Base-by-base conservation (phyloP, 495 filamentous ascomycete genomes). In the Lepraria neglecta region DNA sequence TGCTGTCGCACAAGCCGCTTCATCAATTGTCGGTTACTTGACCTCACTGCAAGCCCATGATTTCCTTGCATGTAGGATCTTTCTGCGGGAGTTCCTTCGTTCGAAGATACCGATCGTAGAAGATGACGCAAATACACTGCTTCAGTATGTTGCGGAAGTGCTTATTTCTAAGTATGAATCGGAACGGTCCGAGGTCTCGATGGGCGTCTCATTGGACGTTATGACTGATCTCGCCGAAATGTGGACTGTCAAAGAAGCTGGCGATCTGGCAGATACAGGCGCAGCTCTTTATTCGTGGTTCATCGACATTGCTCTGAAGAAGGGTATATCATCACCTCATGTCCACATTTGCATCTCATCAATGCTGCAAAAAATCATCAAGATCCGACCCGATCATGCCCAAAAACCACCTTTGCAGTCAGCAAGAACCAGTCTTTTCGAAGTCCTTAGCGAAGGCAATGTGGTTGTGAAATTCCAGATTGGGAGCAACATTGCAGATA, bases 221-320 rank as follows among this genome's bases (percentile, higher is more conserved):
- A 79, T 97, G 77, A 77, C 77, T 54, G 78, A 81, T 61, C 80
- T 92, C 62, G 80, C 77, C 31, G 67, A 75, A 28, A 73, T 85
- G 59, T 96, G 90, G 89, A 79, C 76, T 24, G 74, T 77, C 45
- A 74, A 73, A 2, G 74, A 73, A 15, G 71, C 74, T 28, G 77
- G 78, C 38, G 76, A 82, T n/a, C 71, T 95, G 19, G 77, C 76
- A 17, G 78, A 82, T 1, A 76, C 79, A 58, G 89, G 83, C 30
- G 78, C 82, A 51, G 85, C 90, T 48, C 70, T 97, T n/a, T 97
- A 96, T 72, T 71, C 78, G 24, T 92, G 88, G 80, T 86, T 92
- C 65, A 80, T 90, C 24, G 83, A 82, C 40, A 77, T 75, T 19
- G 78, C 82, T 2, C 67, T 96, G 17, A 76, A 81, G 31, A 84